Evolutionary conservation across 164 flowering plant species (phyloP).

Genomic region (Euptelea pleiosperma): DNA sequence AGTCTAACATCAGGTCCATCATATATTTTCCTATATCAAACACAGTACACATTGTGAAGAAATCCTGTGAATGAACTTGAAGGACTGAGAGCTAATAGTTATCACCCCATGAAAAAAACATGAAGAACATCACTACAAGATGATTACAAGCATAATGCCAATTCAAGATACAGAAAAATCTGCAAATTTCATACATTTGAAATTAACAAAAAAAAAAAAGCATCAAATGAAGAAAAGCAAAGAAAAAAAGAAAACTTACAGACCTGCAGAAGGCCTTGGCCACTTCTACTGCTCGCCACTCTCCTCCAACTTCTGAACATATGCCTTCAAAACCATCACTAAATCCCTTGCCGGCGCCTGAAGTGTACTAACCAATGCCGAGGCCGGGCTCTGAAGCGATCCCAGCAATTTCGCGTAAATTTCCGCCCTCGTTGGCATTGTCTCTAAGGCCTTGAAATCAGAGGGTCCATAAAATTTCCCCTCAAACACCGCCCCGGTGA

Average conservation of each 20-base stretch:
- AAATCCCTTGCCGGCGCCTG: constrained; percentile 92
- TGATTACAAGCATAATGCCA: neutral
- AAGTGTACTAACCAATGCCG: constrained; percentile 66
- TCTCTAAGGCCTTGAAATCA: constrained; percentile 69
- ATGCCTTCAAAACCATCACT: constrained; percentile 78
- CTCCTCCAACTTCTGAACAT: constrained; percentile 83
- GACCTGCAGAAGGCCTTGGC: neutral
- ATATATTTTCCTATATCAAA: neutral
- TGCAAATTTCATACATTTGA: neutral
- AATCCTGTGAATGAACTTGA: neutral
- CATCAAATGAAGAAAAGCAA: neutral
- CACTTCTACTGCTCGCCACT: constrained; percentile 29
- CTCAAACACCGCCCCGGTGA: constrained; percentile 86
- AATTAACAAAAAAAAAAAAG: neutral
- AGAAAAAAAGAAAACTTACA: constrained; percentile 8
- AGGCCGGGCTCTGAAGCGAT: constrained; percentile 64
- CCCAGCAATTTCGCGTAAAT: constrained; percentile 74
- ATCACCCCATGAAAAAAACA: neutral
- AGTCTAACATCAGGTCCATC: neutral
- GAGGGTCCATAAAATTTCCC: constrained; percentile 78
- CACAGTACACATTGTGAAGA: neutral
- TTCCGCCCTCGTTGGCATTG: constrained; percentile 88
- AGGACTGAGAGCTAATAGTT: neutral
- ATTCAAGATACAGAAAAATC: neutral
- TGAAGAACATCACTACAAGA: neutral